Evolutionary conservation across 2,329 filamentous ascomycete species (phyloP).

Genomic region (Fusarium begoniae): DNA sequence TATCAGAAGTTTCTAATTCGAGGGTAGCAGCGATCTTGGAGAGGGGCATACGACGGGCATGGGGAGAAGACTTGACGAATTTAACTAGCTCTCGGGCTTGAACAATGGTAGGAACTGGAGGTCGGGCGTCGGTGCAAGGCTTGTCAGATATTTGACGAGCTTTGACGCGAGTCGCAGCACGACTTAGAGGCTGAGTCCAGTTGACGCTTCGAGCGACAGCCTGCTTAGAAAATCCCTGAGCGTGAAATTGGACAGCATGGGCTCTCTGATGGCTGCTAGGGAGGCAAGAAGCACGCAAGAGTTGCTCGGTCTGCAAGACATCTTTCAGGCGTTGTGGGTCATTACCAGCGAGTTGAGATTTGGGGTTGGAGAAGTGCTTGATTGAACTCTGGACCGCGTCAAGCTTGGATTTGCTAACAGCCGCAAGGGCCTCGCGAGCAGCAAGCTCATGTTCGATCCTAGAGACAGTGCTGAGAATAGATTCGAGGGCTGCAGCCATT

Average conservation of each 20-base stretch:
- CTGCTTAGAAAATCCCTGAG: not conserved
- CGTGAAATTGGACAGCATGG: not conserved
- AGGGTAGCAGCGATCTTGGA: slow-evolving; percentile 5
- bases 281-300: not conserved
- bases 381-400: not conserved
- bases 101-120: not conserved
- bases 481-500: not conserved
- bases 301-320: not conserved
- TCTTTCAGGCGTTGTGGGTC: not conserved
- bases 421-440: not conserved
- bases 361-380: not conserved
- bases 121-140: not conserved
- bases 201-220: not conserved
- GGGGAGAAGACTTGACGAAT: slow-evolving; percentile 19
- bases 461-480: not conserved
- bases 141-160: not conserved
- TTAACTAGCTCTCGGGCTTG: slow-evolving; percentile 10
- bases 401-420: not conserved
- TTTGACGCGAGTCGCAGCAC: not conserved
- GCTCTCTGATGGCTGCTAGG: not conserved
- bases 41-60: slow-evolving; percentile 9
- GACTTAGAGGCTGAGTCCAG: not conserved
- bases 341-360: not conserved
- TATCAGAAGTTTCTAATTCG: slow-evolving; percentile 6
- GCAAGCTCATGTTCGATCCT: not conserved